A percentile compares a stretch with the other conserved stretches of the same genome.
Evolutionary conservation across 306 rosid genomes (phyloP).

Genomic region (Rubus parviflorus): DNA sequence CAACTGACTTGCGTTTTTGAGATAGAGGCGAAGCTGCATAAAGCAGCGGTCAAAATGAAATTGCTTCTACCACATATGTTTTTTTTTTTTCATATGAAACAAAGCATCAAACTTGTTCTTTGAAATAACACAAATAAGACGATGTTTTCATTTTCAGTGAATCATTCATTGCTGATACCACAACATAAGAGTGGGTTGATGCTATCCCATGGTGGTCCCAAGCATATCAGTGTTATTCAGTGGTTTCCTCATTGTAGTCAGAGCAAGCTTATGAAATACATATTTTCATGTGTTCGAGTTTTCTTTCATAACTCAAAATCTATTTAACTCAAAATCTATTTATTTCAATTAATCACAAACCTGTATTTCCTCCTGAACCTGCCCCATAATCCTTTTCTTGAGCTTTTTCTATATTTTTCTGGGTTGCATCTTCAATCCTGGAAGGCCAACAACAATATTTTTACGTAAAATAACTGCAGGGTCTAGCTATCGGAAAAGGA

Average conservation of each 20-base stretch:
- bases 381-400: conserved; percentile 32
- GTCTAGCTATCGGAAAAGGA: not conserved
- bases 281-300: not conserved
- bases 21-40: conserved; percentile 30
- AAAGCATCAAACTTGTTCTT: not conserved
- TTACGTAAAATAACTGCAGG: not conserved
- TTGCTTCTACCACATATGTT: not conserved
- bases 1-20: conserved; percentile 16
- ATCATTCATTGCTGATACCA: not conserved
- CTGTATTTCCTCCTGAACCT: conserved; percentile 36
- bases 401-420: conserved; percentile 33
- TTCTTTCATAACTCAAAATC: not conserved
- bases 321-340: not conserved
- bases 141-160: not conserved
- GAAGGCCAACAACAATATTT: conserved; percentile 8
- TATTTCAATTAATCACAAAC: conserved; percentile 18
- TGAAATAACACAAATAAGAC: not conserved
- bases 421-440: conserved; percentile 52
- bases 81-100: not conserved
- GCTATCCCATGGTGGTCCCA: not conserved
- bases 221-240: not conserved
- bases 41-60: not conserved
- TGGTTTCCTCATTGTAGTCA: not conserved
- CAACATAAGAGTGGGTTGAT: not conserved
- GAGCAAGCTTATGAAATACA: not conserved